phyloP scores from a whole-genome alignment of 306 rosid genomes.

The Hippophae tibetana region DNA sequence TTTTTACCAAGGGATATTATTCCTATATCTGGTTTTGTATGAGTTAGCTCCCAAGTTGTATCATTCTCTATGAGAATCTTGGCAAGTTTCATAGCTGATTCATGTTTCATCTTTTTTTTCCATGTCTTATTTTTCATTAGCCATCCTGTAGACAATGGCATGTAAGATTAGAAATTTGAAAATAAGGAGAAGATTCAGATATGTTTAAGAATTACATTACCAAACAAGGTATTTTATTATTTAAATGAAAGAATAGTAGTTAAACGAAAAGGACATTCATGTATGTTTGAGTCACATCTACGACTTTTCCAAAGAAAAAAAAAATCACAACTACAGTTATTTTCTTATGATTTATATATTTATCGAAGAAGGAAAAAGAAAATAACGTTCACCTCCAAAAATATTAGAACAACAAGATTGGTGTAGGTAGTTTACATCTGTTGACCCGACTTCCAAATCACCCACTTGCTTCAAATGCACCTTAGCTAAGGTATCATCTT shows the following conservation, averaged over 20 bases:
- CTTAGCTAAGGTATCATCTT: not conserved
- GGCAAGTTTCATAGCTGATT: slow-evolving; percentile 11
- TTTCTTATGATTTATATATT: no score
- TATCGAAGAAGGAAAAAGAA: no score
- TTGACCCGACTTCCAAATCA: not conserved
- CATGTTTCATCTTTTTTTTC: slow-evolving; percentile 3
- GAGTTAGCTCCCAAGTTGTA: not conserved
- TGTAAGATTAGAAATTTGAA: no score
- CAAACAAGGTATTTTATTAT: no score
- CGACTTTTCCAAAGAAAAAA: no score
- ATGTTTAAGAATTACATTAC: no score
- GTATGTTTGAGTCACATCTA: no score
- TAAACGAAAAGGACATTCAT: no score
- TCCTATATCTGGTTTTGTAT: not conserved
- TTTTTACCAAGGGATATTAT: not conserved
- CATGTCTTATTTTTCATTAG: not conserved
- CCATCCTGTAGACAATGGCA: not conserved
- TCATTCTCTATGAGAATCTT: not conserved
- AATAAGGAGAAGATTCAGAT: no score
- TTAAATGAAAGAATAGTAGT: no score
- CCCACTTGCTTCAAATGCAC: not conserved
- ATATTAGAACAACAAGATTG: not conserved
- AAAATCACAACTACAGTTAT: no score
- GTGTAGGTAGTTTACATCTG: not conserved
- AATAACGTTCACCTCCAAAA: not conserved